Evolutionary conservation across 169 alveolate genomes (phyloP), one percentile per base, ranked within the genome.

Genomic region (Plasmodium gaboni): DNA sequence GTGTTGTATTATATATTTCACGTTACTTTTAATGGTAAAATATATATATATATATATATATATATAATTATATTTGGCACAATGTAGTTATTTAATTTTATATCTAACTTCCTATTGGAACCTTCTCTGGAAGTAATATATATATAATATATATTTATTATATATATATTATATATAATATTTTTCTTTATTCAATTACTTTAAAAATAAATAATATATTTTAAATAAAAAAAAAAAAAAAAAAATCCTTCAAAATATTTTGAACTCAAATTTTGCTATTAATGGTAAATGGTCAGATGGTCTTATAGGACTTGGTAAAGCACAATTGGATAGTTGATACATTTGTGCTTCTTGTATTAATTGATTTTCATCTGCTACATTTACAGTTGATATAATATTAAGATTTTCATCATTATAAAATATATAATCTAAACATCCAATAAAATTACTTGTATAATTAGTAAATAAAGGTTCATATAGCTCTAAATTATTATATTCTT

Each of bases 231-330:
- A 55, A 55, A 55, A 55, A 55, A 55, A 55, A 55, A 55, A 2
- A 51, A 13, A 59, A 17, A 28, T 6, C 13, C 2, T 2, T 83
- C 42, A 83, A 6, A 53, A 88, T 8, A 78, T 65, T 38, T 88
- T 88, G 86, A 92, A 94, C 55, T 94, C 96, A 68, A 94, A 94
- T 65, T 92, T 88, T n/a, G 94, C 91, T 13, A 94, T 64, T 50
- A 94, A 73, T n/a, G 96, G 96, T 12, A 94, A 68, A 68, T 94
- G 96, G 57, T 94, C 96, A 9, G 96, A 94, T 9, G 96, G 94
- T 53, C 96, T 85, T 26, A 91, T 90, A 28, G 96, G 96, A 13
- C 91, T 89, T 15, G 96, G 96, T 22, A 94, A 78, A 9, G 95
- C 95, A 87, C 93, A 88, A 32, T 83, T 88, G 3, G 94, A 90